These are phyloP conservation scores for Pichia sp. DNA, from an alignment of 1,139 yeast genomes.

Conservation along the genomic window DNA sequence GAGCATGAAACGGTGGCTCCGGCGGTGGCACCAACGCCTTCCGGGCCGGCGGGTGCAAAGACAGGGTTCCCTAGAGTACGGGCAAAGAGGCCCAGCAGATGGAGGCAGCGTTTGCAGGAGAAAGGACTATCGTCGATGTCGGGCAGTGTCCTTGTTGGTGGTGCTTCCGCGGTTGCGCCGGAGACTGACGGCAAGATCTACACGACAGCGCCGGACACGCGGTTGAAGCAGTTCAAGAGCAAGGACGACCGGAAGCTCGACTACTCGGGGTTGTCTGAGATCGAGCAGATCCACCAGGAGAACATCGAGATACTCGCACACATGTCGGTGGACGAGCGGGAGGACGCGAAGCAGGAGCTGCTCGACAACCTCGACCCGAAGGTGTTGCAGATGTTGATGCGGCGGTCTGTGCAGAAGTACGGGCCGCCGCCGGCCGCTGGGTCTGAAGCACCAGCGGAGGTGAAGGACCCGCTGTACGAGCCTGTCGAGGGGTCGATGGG, in stretches of 20 bases:
- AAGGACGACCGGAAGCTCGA: constrained; percentile 15
- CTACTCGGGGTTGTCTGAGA: constrained; percentile 42
- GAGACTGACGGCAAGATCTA: constrained; percentile 15
- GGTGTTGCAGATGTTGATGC: constrained; percentile 43
- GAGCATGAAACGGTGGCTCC: constrained; percentile 45
- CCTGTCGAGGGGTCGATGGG: constrained; percentile 61
- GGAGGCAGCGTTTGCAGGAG: constrained; percentile 26
- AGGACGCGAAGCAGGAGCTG: constrained; percentile 62
- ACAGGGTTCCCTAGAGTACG: constrained; percentile 9
- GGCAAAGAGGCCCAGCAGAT: constrained; percentile 32
- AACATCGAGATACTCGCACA: constrained; percentile 57
- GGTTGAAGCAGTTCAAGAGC: constrained; percentile 20
- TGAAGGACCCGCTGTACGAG: constrained; percentile 28
- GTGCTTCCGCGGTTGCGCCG: too few species aligned
- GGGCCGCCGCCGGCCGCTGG: constrained; percentile 20
- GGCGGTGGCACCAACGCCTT: neutral
- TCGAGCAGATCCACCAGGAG: constrained; percentile 72
- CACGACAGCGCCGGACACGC: constrained; percentile 18
- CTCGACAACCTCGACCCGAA: constrained; percentile 64
- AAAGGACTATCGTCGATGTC: constrained; percentile 33
- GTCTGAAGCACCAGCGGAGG: neutral
- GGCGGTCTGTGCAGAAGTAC: constrained; percentile 41
- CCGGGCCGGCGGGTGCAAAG: neutral
- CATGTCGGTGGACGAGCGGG: constrained; percentile 67
- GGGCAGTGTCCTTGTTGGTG: constrained; percentile 19